Percentiles rank a stretch among this genome's conserved stretches.
These are phyloP conservation scores for Bryum argenteum DNA, from an alignment of 225 moss, liverwort and hornwort species.

Conservation along the genomic window DNA sequence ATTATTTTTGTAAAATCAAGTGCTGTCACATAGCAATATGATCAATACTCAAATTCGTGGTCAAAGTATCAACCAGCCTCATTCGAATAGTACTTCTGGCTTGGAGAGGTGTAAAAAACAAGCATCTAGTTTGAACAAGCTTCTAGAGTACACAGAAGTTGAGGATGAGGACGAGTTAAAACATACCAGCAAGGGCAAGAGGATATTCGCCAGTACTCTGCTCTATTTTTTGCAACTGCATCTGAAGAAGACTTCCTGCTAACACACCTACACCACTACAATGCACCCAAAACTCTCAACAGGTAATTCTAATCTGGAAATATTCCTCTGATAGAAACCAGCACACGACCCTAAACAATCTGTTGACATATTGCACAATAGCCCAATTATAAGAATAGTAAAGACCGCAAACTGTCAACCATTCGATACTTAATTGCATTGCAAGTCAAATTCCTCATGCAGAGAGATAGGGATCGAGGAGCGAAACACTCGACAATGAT, in stretches of 20 bases:
- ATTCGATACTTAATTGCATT: conserved; percentile 9
- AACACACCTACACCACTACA: conserved; percentile 72
- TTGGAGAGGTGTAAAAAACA: conserved; percentile 10
- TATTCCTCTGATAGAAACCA: not conserved
- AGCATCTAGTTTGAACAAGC: conserved; percentile 11
- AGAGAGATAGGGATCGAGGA: too few relatives aligned
- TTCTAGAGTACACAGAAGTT: conserved; percentile 9
- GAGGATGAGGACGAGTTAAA: conserved; percentile 10
- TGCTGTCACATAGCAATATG: conserved; percentile 54
- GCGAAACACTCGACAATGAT: conserved; percentile 2
- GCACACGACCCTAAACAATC: not conserved
- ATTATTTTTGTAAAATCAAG: conserved; percentile 75
- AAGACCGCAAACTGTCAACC: not conserved
- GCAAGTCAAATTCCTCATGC: not conserved
- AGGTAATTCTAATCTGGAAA: conserved; percentile 17
- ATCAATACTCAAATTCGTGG: conserved; percentile 8
- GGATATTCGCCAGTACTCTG: conserved; percentile 77
- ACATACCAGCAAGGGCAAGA: conserved; percentile 74
- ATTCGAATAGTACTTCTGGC: not conserved
- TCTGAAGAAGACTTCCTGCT: conserved; percentile 79
- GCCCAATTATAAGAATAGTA: too few relatives aligned
- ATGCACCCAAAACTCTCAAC: conserved; percentile 34
- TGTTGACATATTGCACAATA: too few relatives aligned
- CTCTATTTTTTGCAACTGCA: conserved; percentile 78
- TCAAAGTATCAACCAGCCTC: conserved; percentile 17